Base-by-base conservation (phyloP, 306 rosid species). In the Acacia confusa region DNA sequence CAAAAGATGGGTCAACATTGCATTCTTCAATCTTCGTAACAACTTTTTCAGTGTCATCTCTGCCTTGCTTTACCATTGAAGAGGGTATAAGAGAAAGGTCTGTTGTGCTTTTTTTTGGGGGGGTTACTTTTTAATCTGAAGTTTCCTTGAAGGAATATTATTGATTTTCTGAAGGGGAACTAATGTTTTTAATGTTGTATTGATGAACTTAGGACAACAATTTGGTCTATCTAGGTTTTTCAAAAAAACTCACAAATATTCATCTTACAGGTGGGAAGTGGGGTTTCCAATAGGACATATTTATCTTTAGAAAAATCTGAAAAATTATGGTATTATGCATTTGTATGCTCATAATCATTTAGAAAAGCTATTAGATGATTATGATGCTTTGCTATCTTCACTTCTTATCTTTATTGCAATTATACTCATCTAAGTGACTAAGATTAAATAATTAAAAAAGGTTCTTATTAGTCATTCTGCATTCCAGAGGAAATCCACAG, bases 401-500 rank as follows among this genome's bases (percentile, higher is more conserved):
- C 12, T 22, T 58, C 16, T 58, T 66, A 30, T 30, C 76, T 53
- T 71, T 52, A 50, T 41, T 40, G 64, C 73, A 64, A 72, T 53
- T 60, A 14, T 40, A 2, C 32, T 81, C 53, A 64, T 78, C 77
- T 83, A 30, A 65, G 57, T 22, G 78, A 19, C 57, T 36, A 50
- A 40, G 34, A 67, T 52, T 63, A 28, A 43, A 24, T 19, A 20
- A 53, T 53, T 19, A 41, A 75, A 71, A 65, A 12, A 66, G 36
- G 41, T 36, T 79, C 83, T 40, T 34, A 13, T 72, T 60, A 57
- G 30, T 50, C 58, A 40, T 79, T 78, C 76, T 84, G 63, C 48
- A 44, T 83, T 82, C 77, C 90, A 95, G 99, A 86, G 98, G 99
- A 84, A 95, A 95, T 84, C 99, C 99, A 64, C 99, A 95, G 86